Evolutionary conservation across 306 rosid genomes (phyloP).

Genomic region (Quercus ilex): DNA sequence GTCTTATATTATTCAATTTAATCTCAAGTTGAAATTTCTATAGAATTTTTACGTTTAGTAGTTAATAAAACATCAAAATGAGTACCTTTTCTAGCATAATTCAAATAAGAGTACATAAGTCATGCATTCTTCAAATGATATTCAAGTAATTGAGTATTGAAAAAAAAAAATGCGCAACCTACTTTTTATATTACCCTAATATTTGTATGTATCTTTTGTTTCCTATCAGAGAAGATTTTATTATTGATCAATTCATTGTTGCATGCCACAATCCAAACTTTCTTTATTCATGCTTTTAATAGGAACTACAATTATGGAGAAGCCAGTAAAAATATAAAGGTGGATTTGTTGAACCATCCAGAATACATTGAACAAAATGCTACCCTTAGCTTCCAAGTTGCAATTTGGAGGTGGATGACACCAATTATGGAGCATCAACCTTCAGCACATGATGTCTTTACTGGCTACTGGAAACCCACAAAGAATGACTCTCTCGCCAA

Average conservation of each 20-base stretch:
- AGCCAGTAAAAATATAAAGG: conserved; percentile 62
- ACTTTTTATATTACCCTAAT: no score
- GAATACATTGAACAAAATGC: conserved; percentile 96
- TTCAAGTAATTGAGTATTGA: no score
- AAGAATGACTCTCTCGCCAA: conserved; percentile 73
- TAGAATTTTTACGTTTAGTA: neutral
- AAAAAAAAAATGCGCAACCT: no score
- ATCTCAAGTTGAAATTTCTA: neutral
- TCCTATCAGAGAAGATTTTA: neutral
- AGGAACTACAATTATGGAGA: conserved; percentile 95
- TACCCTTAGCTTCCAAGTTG: conserved; percentile 87
- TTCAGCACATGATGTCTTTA: conserved; percentile 72
- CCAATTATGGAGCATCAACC: conserved; percentile 72
- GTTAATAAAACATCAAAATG: neutral
- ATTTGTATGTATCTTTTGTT: neutral
- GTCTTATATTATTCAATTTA: neutral
- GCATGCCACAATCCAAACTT: neutral
- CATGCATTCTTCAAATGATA: no score
- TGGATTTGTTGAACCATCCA: conserved; percentile 73
- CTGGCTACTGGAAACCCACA: conserved; percentile 92
- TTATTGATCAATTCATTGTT: neutral
- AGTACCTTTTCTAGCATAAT: neutral
- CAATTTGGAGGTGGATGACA: conserved; percentile 86
- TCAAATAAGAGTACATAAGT: no score
- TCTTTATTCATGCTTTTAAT: conserved; percentile 10